Base-by-base conservation (phyloP, 1,284 basidiomycete species). In the Melampsora larici-populina region DNA sequence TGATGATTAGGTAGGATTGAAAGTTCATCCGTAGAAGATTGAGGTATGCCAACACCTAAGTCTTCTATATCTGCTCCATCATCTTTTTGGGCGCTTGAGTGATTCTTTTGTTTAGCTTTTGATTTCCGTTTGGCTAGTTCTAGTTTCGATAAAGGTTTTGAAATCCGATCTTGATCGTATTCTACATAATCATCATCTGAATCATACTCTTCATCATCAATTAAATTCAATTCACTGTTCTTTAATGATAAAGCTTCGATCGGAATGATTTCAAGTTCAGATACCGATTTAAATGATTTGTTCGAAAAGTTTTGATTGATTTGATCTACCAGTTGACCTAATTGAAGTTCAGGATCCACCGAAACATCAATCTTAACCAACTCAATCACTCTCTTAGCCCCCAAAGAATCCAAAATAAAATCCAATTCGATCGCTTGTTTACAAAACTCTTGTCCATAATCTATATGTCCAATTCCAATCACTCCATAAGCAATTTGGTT, bases 351-450 rank as follows among this genome's bases (percentile, higher is more conserved):
- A 33, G 75, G 67, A 43, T 77, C 75, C 21, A 64, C 29, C 7
- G 75, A 70, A 33, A 77, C 75, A 49, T 77, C 75, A 29, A 64
- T 48, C 40, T 48, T 70, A 7, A n/a, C 24, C 24, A 77, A 40
- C 9, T 43, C 18, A 21, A 77, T 31, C 21, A 77, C 9, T 26
- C 75, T 60, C 40, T 58, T 48, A 2, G 55, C 75, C 18, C 75
- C 75, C 11, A 77, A 48, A n/a, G 24, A 15, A 48, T 70, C 51
- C 1, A 77, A 43, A 2, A 77, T 69, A 18, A 58, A 15, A 43
- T 77, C 75, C 9, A 77, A 46, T 40, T 70, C 75, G 31, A 62
- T 48, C 31, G 75, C 66, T 55, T 77, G 75, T 36, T 77, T 70
- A 49, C 75, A 77, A 48, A 77, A 77, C 60, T 70, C 55, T 18